phyloP scores from a whole-genome alignment of 1,139 yeast species.

The Arxiozyma bovina region DNA sequence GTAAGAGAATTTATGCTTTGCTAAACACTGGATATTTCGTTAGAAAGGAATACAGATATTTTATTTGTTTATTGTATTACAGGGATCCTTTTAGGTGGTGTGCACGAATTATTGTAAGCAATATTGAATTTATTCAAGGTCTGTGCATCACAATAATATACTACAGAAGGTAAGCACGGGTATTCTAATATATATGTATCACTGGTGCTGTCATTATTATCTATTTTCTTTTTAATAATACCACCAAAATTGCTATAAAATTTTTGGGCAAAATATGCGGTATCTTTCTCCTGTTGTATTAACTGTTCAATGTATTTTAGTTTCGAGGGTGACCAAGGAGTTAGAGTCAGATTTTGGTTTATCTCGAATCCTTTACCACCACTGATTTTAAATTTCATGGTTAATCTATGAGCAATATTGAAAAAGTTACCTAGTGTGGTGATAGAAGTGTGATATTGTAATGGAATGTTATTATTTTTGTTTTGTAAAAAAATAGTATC shows the following conservation, averaged over 20 bases:
- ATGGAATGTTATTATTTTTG: constrained; percentile 24
- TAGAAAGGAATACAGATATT: not conserved
- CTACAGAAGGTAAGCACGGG: constrained; percentile 31
- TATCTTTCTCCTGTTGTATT: constrained; percentile 47
- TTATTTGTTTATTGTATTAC: not conserved
- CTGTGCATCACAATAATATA: constrained; percentile 17
- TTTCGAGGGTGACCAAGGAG: constrained; percentile 45
- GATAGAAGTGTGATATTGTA: constrained; percentile 34
- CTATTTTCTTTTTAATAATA: constrained; percentile 21
- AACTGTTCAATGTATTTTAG: constrained; percentile 38
- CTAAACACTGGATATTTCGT: not conserved
- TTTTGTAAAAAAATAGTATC: constrained; percentile 21
- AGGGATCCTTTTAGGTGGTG: constrained; percentile 2
- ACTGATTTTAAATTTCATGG: constrained; percentile 41
- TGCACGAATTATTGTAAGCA: constrained; percentile 6
- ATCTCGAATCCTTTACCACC: constrained; percentile 44
- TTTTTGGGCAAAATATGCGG: constrained; percentile 33
- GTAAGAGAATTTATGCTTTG: too few relatives aligned
- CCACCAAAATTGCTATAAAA: constrained; percentile 29
- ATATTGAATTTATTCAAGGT: constrained; percentile 20
- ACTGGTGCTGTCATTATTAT: not conserved
- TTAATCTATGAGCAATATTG: constrained; percentile 45
- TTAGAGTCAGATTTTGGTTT: constrained; percentile 44
- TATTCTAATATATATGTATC: constrained; percentile 22
- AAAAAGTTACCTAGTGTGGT: constrained; percentile 46